Base-by-base conservation (phyloP, 805 yeast species). In the Maudiozyma turicensis region DNA sequence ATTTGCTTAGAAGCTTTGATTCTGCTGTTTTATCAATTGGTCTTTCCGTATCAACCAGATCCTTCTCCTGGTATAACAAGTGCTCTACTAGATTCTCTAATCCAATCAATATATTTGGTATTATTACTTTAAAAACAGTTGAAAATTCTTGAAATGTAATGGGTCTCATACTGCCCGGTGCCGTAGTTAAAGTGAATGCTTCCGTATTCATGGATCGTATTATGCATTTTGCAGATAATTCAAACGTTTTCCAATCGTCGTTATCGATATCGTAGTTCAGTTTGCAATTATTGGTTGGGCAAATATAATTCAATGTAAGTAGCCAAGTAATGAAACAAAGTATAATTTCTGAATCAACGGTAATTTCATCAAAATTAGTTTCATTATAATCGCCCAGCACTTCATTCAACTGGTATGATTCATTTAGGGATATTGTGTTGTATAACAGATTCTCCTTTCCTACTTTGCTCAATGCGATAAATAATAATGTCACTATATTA, bases 261-360 rank as follows among this genome's bases (percentile, higher is more conserved):
- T n/a, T 61, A 43, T 56, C 58, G 2, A 55, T 52, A 53, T 51
- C 40, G 63, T 57, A 13, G 53, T 56, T 33, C 1, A 54, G 29
- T 50, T 52, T 35, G 63, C 52, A 49, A 71, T 71, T 66, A 69
- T 62, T 44, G 50, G 58, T 46, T 60, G 69, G 59, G 64, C 63
- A 54, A 72, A 48, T 54, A 8, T 77, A 69, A 1, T 72, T 64
- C 2, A 79, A 56, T 0, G 76, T 53, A 33, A 84, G 65, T 20
- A 76, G 51, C 51, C 83, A 74, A 0, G 82, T 68, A 9, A 83
- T 46, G 2, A 84, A 44, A 5, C 68, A 67, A 3, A 69, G 63
- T 33, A 83, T 50, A 6, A 70, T 71, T 0, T 57, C 47, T 0
- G 77, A 79, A 0, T 72, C 57, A 0, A 82, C 51, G 2, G 55